Evolutionary conservation across 2,329 filamentous ascomycete species (phyloP).

Genomic region (Cephalotrichum gorgonifer): DNA sequence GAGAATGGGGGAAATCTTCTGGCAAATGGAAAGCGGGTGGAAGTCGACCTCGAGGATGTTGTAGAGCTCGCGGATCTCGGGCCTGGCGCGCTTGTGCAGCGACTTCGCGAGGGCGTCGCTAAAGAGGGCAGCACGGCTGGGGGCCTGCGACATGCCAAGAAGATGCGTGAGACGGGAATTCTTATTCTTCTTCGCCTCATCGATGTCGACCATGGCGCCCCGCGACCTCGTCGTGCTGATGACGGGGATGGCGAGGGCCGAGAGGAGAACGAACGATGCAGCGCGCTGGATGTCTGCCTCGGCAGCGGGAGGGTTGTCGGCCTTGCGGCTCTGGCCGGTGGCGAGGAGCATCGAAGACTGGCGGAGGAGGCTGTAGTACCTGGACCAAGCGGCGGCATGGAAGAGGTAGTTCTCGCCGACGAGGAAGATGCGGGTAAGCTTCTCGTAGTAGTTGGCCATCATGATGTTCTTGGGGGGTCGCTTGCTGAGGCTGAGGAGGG

Average conservation of each 20-base stretch:
- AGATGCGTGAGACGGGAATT: slow-evolving; percentile 95
- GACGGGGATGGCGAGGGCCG: slow-evolving; percentile 93
- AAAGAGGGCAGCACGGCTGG: slow-evolving; percentile 84
- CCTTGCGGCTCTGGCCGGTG: slow-evolving; percentile 78
- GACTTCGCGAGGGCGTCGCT: slow-evolving; percentile 94
- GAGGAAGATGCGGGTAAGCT: slow-evolving; percentile 95
- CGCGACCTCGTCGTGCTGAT: slow-evolving; percentile 97
- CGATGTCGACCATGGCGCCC: slow-evolving; percentile 90
- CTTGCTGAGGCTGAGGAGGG: slow-evolving; percentile 93
- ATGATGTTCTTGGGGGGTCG: slow-evolving; percentile 96
- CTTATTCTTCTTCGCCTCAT: slow-evolving; percentile 97
- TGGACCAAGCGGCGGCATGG: slow-evolving; percentile 94
- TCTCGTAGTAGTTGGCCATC: slow-evolving; percentile 99
- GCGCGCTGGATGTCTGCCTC: slow-evolving; percentile 89
- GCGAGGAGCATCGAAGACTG: slow-evolving; percentile 78
- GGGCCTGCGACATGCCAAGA: slow-evolving; percentile 82
- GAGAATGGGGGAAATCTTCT: slow-evolving; percentile 96
- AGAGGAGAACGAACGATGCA: slow-evolving; percentile 90
- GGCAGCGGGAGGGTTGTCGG: slow-evolving; percentile 82
- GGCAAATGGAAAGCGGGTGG: slow-evolving; percentile 95
- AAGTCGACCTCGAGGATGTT: slow-evolving; percentile 99
- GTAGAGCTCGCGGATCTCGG: slow-evolving; percentile 94
- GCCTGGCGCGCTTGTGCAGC: slow-evolving; percentile 80
- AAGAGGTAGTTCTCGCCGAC: slow-evolving; percentile 99
- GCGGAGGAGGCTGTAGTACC: slow-evolving; percentile 93